These are phyloP conservation scores for Lentinula edodes DNA, from an alignment of 768 basidiomycete genomes.

Conservation along the genomic window DNA sequence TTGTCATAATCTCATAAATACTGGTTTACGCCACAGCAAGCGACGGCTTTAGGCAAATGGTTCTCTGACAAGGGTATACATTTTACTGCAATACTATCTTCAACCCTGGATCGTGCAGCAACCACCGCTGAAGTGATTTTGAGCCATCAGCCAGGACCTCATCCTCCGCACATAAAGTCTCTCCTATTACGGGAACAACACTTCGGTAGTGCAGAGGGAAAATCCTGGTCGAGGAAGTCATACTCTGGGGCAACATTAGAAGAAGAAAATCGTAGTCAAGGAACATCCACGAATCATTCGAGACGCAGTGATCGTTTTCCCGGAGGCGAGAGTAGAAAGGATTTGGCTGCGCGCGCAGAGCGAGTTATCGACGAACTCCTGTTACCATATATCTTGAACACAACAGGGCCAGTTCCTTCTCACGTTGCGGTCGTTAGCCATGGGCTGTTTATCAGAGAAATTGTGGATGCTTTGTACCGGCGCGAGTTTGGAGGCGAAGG, in stretches of 20 bases:
- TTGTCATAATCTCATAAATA: not conserved
- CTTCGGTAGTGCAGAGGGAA: slow-evolving; percentile 69
- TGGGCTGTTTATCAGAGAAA: slow-evolving; percentile 62
- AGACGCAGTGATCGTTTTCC: slow-evolving; percentile 49
- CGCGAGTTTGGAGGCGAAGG: slow-evolving; percentile 22
- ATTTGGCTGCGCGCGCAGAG: slow-evolving; percentile 52
- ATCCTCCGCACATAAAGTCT: slow-evolving; percentile 42
- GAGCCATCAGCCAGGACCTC: slow-evolving; percentile 39
- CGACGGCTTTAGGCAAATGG: slow-evolving; percentile 51
- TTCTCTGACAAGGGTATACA: slow-evolving; percentile 32
- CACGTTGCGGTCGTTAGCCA: slow-evolving; percentile 70
- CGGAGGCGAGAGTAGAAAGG: slow-evolving; percentile 66
- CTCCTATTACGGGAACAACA: slow-evolving; percentile 59
- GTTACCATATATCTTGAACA: slow-evolving; percentile 47
- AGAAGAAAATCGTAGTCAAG: slow-evolving; percentile 42
- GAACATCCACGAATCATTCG: slow-evolving; percentile 45
- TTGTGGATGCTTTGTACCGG: slow-evolving; percentile 46
- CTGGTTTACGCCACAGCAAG: slow-evolving; percentile 39
- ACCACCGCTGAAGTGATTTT: slow-evolving; percentile 56
- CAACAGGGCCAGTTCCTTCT: slow-evolving; percentile 27
- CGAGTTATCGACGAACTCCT: slow-evolving; percentile 45
- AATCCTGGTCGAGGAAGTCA: slow-evolving; percentile 34
- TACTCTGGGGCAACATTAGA: slow-evolving; percentile 26
- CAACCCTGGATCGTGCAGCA: slow-evolving; percentile 58
- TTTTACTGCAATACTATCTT: slow-evolving; percentile 58